phyloP scores from a whole-genome alignment of 345 rosid genomes.

The Linum tenue region DNA sequence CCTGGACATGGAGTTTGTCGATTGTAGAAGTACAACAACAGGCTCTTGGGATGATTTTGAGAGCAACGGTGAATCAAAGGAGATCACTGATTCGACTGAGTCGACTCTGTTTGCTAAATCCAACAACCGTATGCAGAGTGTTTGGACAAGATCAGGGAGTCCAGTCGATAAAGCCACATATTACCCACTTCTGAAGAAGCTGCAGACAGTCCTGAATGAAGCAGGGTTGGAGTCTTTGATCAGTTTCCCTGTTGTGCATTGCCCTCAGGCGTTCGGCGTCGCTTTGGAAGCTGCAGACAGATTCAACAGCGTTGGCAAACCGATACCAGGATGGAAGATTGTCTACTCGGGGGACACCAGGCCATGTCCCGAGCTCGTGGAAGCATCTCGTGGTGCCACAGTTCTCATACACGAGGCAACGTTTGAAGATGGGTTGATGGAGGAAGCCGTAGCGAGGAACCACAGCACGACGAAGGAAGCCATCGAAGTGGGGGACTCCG shows the following conservation, averaged over 20 bases:
- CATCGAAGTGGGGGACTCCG: slow-evolving; percentile 53
- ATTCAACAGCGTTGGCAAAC: slow-evolving; percentile 49
- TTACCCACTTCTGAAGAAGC: slow-evolving; percentile 37
- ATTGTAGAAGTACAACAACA: slow-evolving; percentile 64
- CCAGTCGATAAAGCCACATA: slow-evolving; percentile 33
- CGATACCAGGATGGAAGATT: slow-evolving; percentile 85
- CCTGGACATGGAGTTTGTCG: slow-evolving; percentile 81
- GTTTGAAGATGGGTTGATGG: slow-evolving; percentile 80
- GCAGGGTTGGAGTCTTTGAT: slow-evolving; percentile 56
- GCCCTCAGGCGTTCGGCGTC: slow-evolving; percentile 84
- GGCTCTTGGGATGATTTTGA: slow-evolving; percentile 54
- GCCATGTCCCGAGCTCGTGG: slow-evolving; percentile 65
- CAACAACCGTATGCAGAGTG: slow-evolving; percentile 69
- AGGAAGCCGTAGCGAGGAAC: slow-evolving; percentile 79
- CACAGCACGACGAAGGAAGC: slow-evolving; percentile 98
- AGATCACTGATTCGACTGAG: slow-evolving; percentile 10
- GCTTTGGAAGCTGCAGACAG: slow-evolving; percentile 63
- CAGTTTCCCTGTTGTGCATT: slow-evolving; percentile 92
- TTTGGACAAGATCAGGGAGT: slow-evolving; percentile 45
- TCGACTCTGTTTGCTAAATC: slow-evolving; percentile 42
- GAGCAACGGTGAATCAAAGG: slow-evolving; percentile 21
- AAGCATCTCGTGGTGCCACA: slow-evolving; percentile 73
- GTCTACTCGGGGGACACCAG: slow-evolving; percentile 96
- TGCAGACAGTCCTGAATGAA: slow-evolving; percentile 51
- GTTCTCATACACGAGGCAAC: slow-evolving; percentile 96